Base-by-base conservation (phyloP, 805 yeast species). In the Millerago galiae region DNA sequence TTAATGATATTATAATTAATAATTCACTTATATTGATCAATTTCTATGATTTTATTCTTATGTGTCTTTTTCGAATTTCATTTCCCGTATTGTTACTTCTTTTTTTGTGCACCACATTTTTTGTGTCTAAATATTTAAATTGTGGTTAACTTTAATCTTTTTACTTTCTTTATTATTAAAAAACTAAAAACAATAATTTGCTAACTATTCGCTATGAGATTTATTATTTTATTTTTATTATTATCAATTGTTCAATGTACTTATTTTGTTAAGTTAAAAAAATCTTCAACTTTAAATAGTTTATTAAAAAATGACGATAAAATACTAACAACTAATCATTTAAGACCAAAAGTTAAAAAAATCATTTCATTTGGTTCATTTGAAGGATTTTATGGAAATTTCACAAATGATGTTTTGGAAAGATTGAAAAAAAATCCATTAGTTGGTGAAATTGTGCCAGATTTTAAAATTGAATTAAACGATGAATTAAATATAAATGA, bases 361-460 rank as follows among this genome's bases (percentile, higher is more conserved):
- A 66, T 74, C 11, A 78, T 78, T 50, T 70, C 83, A 0, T 77
- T 87, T 54, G 95, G 95, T 1, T 71, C 70, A 17, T 83, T 85
- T 55, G 77, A 74, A 49, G 95, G 84, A 0, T 75, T 88, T 47
- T 71, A 81, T 0, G 88, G 89, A 1, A 71, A 71, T 42, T 76
- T 82, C 56, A 66, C 80, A 10, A 58, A 62, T 24, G 75, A 66
- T 10, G 65, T 72, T 1, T 52, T 76, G 30, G 70, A 67, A 8
- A 65, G 72, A 51, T 68, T 82, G 45, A 67, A 67, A 34, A 60
- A 58, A 16, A 81, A 79, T 54, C 88, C 87, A 2, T 60, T 79
- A 55, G 80, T 88, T 29, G 77, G 78, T 4, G 83, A 79, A 31
- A 68, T 88, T 3, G 78, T 83, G 0, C 83, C 82, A 11, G 95